Percentiles rank a stretch among this genome's conserved stretches.
Conservation (phyloP, 306 rosid species). For the Fragaria iinumae region DNA sequence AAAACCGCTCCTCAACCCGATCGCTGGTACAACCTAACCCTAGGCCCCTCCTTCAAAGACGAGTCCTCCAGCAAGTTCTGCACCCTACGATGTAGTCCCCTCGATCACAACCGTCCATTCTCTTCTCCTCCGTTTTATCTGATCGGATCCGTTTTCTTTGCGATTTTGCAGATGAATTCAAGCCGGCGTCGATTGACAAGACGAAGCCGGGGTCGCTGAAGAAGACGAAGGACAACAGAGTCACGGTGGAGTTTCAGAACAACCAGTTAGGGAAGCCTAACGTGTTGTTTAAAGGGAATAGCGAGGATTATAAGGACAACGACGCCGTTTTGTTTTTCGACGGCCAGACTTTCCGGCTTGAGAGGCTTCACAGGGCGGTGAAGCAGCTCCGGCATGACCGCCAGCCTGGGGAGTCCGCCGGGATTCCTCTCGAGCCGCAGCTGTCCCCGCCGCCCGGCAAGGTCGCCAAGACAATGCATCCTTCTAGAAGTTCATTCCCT, state of each 20-base stretch:
- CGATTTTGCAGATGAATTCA: slow-evolving; percentile 63
- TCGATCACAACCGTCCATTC: background rate
- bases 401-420: slow-evolving; percentile 69
- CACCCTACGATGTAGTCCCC: slow-evolving; percentile 79
- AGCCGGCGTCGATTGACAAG: slow-evolving; percentile 91
- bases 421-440: slow-evolving; percentile 51
- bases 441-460: slow-evolving; percentile 77
- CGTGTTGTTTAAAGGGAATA: slow-evolving; percentile 80
- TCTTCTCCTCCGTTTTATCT: background rate
- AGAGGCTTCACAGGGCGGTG: slow-evolving; percentile 76
- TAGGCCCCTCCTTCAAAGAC: slow-evolving; percentile 80
- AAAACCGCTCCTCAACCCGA: slow-evolving; percentile 72
- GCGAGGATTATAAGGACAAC: slow-evolving; percentile 79
- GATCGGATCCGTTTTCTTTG: slow-evolving; percentile 15
- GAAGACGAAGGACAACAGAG: slow-evolving; percentile 83
- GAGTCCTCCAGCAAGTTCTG: slow-evolving; percentile 80
- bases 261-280: slow-evolving; percentile 87
- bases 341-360: slow-evolving; percentile 69
- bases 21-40: slow-evolving; percentile 77
- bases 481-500: slow-evolving; percentile 46
- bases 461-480: slow-evolving; percentile 39
- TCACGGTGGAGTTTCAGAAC: slow-evolving; percentile 80
- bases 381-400: slow-evolving; percentile 82
- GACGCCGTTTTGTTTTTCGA: slow-evolving; percentile 89
- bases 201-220: slow-evolving; percentile 63